Conservation (phyloP, 768 basidiomycete species). For the Lactarius akahatsu region DNA sequence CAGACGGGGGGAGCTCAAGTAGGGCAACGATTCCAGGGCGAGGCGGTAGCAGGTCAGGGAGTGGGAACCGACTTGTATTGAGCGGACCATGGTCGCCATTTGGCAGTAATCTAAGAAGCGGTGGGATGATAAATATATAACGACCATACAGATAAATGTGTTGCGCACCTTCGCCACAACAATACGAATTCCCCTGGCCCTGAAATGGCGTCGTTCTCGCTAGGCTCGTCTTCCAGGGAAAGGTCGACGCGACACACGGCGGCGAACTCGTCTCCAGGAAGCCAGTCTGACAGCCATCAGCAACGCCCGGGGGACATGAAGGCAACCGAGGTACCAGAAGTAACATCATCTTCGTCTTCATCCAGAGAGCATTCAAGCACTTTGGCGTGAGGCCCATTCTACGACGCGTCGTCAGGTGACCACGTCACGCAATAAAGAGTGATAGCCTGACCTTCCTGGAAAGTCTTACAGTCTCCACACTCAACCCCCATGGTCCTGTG, state of each 20-base stretch:
- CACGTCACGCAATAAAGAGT: not conserved
- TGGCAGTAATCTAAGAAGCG: slow-evolving; percentile 44
- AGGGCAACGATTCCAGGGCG: slow-evolving; percentile 64
- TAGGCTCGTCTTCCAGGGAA: slow-evolving; percentile 42
- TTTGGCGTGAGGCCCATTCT: slow-evolving; percentile 48
- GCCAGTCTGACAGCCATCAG: slow-evolving; percentile 47
- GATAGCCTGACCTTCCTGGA: slow-evolving; percentile 46
- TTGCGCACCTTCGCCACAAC: slow-evolving; percentile 60
- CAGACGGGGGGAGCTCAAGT: slow-evolving; percentile 59
- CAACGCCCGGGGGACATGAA: slow-evolving; percentile 3
- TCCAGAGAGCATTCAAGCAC: slow-evolving; percentile 56
- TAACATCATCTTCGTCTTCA: slow-evolving; percentile 41
- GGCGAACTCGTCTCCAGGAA: slow-evolving; percentile 63
- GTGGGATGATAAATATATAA: slow-evolving; percentile 13
- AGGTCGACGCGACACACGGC: slow-evolving; percentile 55
- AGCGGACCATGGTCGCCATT: slow-evolving; percentile 45
- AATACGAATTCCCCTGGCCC: slow-evolving; percentile 61
- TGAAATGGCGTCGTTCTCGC: slow-evolving; percentile 37
- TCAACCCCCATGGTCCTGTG: slow-evolving; percentile 54
- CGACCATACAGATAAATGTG: slow-evolving; percentile 10
- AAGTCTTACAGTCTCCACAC: slow-evolving; percentile 51
- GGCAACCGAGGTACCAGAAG: slow-evolving; percentile 41
- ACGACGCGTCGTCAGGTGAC: not conserved
- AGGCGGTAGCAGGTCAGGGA: slow-evolving; percentile 66
- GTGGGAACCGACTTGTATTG: slow-evolving; percentile 49